Base-by-base conservation (phyloP, 176 grass and related monocot species). In the Ensete ventricosum region DNA sequence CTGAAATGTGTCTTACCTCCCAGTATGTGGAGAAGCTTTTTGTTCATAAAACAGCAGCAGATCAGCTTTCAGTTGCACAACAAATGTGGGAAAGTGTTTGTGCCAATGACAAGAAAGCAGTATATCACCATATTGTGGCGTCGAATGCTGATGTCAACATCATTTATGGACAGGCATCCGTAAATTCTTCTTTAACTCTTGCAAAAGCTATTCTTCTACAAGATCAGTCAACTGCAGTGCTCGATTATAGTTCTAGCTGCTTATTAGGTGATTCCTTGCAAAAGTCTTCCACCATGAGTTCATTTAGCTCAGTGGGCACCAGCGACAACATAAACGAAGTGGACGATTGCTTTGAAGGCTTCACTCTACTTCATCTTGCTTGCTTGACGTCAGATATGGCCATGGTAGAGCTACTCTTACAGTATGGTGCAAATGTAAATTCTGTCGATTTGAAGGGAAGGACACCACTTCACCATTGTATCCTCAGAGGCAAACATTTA, bases 21-120 rank as follows among this genome's bases (percentile, higher is more conserved):
- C 95, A 99, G 95, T 99, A 99, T 78, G 83, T 84, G 16, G 88
- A 99, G 48, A 93, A 93, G 27, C 74, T 91, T 62, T 94, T 91
- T 79, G 88, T 99, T 25, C 67, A 82, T 70, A 84, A 82, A 9
- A 24, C 66, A 77, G 86, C 87, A 77, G 78, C 80, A 68, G 70
- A 73, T 73, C 70, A 21, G 7, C 78, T 84, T 77, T 82, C 84
- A 75, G 80, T 68, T 16, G 54, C 63, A 10, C 86, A 90, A 11
- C 84, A 94, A 82, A 90, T 99, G 84, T 99, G 95, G 95, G 80
- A 91, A 11, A 85, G 76, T 59, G 84, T 99, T 60, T 72, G 72
- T 66, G 73, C 80, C 12, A 99, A 94, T 80, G 80, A 94, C 60
- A 99, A 94, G 73, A 94, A 86, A 82, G 82, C 73, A 59, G 78